These are phyloP conservation scores for Globisporangium viniferum DNA, from an alignment of 352 stramenopile genomes.

Conservation along the genomic window DNA sequence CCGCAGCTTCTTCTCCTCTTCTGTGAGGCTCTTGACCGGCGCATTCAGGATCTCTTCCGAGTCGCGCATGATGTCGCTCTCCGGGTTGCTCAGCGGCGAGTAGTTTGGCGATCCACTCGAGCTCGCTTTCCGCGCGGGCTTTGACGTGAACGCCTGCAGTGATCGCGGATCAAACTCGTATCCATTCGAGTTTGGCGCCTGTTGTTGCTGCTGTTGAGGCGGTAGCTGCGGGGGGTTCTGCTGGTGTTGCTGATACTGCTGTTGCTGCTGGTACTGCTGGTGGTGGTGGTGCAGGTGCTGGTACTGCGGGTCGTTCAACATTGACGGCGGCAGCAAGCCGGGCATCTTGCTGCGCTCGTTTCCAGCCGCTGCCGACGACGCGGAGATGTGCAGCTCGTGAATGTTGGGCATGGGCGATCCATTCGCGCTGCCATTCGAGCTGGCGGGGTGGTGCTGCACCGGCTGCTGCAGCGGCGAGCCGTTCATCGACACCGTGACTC, in stretches of 20 bases:
- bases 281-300: constrained; percentile 23
- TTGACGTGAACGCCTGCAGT: constrained; percentile 20
- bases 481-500: constrained; percentile 10
- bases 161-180: constrained; percentile 21
- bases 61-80: constrained; percentile 40
- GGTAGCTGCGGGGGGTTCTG: constrained; percentile 19
- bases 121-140: constrained; percentile 10
- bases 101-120: constrained; percentile 33
- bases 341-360: constrained; percentile 32
- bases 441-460: constrained; percentile 3
- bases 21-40: constrained; percentile 75
- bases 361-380: background rate
- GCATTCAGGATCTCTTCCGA: constrained; percentile 80
- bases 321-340: constrained; percentile 22
- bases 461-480: constrained; percentile 8
- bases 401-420: constrained; percentile 12
- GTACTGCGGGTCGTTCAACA: constrained; percentile 26
- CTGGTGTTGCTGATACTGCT: constrained; percentile 20
- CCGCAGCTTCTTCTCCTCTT: constrained; percentile 83
- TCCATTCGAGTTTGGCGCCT: constrained; percentile 3
- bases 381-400: constrained; percentile 20
- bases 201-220: background rate
- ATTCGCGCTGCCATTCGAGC: background rate
- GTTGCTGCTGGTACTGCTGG: constrained; percentile 23
- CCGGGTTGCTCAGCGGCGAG: constrained; percentile 43